Percentiles rank a stretch among this genome's conserved stretches.
Conservation (phyloP, 192 early-diverging fungal species). For the Phycomyces blakesleeanus region DNA sequence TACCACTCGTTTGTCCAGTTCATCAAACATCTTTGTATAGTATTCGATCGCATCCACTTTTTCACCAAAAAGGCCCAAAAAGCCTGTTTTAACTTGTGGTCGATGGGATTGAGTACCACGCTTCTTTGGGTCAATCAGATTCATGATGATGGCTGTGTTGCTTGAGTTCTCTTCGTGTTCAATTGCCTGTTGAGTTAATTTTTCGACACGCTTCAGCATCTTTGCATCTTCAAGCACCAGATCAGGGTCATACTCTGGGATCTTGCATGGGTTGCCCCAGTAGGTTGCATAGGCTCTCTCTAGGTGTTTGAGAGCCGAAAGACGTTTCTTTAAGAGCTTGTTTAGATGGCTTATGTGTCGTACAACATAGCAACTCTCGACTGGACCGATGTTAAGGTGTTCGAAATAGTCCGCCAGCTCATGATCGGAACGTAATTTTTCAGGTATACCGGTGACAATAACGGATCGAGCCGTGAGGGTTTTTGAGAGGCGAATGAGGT, state of each 20-base stretch:
- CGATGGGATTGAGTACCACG: slow-evolving; percentile 18
- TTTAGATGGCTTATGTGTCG: slow-evolving; percentile 46
- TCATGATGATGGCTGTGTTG: not conserved
- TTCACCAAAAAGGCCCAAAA: slow-evolving; percentile 47
- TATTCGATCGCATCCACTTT: slow-evolving; percentile 67
- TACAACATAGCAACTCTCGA: slow-evolving; percentile 50
- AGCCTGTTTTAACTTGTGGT: slow-evolving; percentile 38
- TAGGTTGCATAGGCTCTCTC: slow-evolving; percentile 53
- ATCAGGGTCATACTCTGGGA: slow-evolving; percentile 59
- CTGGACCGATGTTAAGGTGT: slow-evolving; percentile 47
- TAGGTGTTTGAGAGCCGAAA: slow-evolving; percentile 42
- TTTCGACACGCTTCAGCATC: slow-evolving; percentile 1
- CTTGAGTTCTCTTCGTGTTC: slow-evolving; percentile 10
- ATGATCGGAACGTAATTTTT: slow-evolving; percentile 46
- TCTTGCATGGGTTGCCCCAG: slow-evolving; percentile 64
- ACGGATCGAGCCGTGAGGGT: slow-evolving; percentile 37
- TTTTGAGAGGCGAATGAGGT: slow-evolving; percentile 8
- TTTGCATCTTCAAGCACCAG: slow-evolving; percentile 36
- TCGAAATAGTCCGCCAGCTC: slow-evolving; percentile 49
- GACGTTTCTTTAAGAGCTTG: slow-evolving; percentile 41
- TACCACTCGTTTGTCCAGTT: slow-evolving; percentile 46
- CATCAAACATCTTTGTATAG: slow-evolving; percentile 48
- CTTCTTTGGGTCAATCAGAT: slow-evolving; percentile 2
- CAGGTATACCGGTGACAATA: slow-evolving; percentile 50
- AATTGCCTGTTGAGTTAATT: slow-evolving; percentile 2